Evolutionary conservation across 495 filamentous ascomycete species (phyloP).

Genomic region (Sphaerosporella brunnea): DNA sequence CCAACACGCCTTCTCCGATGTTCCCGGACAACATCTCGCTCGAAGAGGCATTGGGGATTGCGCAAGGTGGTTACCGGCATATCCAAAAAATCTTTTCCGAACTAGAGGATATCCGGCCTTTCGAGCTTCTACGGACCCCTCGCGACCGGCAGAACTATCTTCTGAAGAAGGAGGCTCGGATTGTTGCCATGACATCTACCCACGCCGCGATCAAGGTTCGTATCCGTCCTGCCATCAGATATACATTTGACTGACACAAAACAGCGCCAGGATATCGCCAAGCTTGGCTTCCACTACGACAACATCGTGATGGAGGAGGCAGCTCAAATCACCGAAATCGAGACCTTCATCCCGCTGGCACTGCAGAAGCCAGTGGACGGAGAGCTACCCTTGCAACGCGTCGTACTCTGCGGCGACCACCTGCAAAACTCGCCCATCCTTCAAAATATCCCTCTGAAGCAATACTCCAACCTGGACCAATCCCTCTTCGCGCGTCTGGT

Average conservation of each 20-base stretch:
- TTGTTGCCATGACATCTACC: slow-evolving; percentile 96
- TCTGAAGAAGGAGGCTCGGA: slow-evolving; percentile 80
- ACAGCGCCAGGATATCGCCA: slow-evolving; percentile 63
- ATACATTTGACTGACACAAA: slow-evolving; percentile 1
- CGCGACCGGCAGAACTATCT: slow-evolving; percentile 92
- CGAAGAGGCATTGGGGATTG: slow-evolving; percentile 57
- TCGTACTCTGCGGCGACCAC: slow-evolving; percentile 90
- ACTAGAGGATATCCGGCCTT: slow-evolving; percentile 81
- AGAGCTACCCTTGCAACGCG: slow-evolving; percentile 57
- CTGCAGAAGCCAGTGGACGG: slow-evolving; percentile 67
- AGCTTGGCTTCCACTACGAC: slow-evolving; percentile 88
- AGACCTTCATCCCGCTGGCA: slow-evolving; percentile 85
- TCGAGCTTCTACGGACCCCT: slow-evolving; percentile 75
- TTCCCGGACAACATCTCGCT: slow-evolving; percentile 47
- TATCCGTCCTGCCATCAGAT: background rate
- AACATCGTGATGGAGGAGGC: slow-evolving; percentile 99
- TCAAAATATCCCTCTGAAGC: slow-evolving; percentile 86
- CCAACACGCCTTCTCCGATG: slow-evolving; percentile 69
- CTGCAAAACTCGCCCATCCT: slow-evolving; percentile 92
- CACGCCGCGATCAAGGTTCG: slow-evolving; percentile 80
- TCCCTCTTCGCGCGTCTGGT: slow-evolving; percentile 83
- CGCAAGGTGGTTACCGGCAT: slow-evolving; percentile 74
- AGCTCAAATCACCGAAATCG: slow-evolving; percentile 92
- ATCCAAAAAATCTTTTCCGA: slow-evolving; percentile 84
- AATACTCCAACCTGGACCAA: slow-evolving; percentile 92